Evolutionary conservation across 1,284 basidiomycete genomes (phyloP), one percentile per base, ranked within the genome.

Genomic region (Rhodotorula sp.): DNA sequence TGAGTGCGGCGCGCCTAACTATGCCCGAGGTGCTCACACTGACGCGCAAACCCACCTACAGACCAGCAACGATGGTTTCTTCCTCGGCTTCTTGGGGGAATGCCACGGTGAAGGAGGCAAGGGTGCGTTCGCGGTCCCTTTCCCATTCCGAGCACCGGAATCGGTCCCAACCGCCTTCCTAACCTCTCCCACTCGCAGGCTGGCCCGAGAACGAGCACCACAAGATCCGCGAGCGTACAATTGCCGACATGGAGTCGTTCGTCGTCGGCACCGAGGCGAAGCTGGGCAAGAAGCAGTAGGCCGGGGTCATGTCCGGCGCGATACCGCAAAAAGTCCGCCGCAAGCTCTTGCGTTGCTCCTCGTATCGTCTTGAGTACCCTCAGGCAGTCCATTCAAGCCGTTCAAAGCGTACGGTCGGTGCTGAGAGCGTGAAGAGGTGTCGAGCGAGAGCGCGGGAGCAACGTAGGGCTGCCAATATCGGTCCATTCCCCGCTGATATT

Each of bases 121-220:
- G 22, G 34, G 55, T 56, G 36, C 36, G 54, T 15, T 24, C 13
- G 19, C 24, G 7, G 4, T 24, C 34, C n/a, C 10, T 55, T 19
- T 7, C 4, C 1, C 54, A 7, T n/a, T n/a, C 34, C 15, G 22
- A 5, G 22, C n/a, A n/a, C n/a, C 54, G n/a, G 22, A 17, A 3
- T 39, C 20, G 19, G 39, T 44, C 39, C 39, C 39, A 17, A 44
- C 13, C 36, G 8, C 13, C 39, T 10, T 44, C 39, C 39, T 13
- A 2, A 10, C 39, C 11, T 13, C 36, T 36, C 36, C 17, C 6
- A 0, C n/a, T 2, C 9, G 15, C 56, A 57, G 56, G 36, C 3
- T 57, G 56, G 56, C 13, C 27, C 20, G 56, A 57, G 39, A 57
- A 57, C 56, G 56, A 39, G 27, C 56, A 57, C 27, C 56, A 57